These are phyloP conservation scores for Fusarium verrucosum DNA, from an alignment of 2,329 filamentous ascomycete species.

Conservation along the genomic window DNA sequence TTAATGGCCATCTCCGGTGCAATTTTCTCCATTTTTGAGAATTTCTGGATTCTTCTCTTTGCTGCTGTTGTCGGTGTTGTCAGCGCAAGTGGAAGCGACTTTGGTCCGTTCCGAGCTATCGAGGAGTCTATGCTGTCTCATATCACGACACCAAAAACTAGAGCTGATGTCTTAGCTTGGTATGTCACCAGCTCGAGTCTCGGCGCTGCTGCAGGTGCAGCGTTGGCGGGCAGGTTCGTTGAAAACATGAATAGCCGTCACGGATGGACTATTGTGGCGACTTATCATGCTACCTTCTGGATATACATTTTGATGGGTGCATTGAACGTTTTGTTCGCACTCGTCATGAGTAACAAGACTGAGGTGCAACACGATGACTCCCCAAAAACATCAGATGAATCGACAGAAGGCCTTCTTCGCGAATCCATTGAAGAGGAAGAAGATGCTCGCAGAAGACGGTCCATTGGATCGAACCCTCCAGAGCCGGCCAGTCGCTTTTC, in stretches of 20 bases:
- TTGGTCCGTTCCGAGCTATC: slow-evolving; percentile 73
- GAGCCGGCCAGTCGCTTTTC: slow-evolving; percentile 53
- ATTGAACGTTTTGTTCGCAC: slow-evolving; percentile 58
- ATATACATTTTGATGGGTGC: slow-evolving; percentile 66
- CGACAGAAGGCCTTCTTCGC: slow-evolving; percentile 40
- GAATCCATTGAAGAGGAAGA: slow-evolving; percentile 32
- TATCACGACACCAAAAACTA: slow-evolving; percentile 62
- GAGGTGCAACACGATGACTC: slow-evolving; percentile 53
- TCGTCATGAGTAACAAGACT: slow-evolving; percentile 59
- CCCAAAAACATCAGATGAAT: slow-evolving; percentile 32
- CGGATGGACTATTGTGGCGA: slow-evolving; percentile 59
- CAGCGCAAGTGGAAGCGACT: slow-evolving; percentile 70
- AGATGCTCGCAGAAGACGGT: slow-evolving; percentile 4
- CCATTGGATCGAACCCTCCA: slow-evolving; percentile 5
- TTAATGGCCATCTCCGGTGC: slow-evolving; percentile 67
- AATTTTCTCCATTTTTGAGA: slow-evolving; percentile 62
- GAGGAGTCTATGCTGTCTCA: slow-evolving; percentile 72
- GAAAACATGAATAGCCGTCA: slow-evolving; percentile 56
- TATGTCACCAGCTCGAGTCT: slow-evolving; percentile 68
- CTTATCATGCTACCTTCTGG: slow-evolving; percentile 68
- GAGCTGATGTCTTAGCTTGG: slow-evolving; percentile 73
- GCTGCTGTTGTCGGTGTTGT: slow-evolving; percentile 70
- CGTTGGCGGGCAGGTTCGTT: slow-evolving; percentile 61
- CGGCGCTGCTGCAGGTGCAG: slow-evolving; percentile 64
- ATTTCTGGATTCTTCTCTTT: slow-evolving; percentile 66